phyloP scores from a whole-genome alignment of 495 filamentous ascomycete species.

The Durotheca rogersii region DNA sequence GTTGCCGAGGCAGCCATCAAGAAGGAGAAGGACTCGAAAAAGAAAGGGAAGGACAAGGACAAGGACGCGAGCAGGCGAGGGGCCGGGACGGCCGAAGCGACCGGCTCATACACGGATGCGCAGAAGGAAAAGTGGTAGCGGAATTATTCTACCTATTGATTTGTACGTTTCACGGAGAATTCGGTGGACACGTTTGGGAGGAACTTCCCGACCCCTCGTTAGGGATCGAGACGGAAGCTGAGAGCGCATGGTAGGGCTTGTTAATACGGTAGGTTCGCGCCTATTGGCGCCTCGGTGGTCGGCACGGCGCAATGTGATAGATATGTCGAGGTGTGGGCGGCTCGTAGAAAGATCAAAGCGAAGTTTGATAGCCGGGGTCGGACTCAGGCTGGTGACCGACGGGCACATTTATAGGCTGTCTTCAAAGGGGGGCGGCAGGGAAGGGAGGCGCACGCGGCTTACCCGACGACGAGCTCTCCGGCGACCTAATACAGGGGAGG shows the following conservation, averaged over 20 bases:
- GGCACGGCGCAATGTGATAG: neutral
- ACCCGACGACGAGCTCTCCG: too few species aligned
- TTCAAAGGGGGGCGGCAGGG: neutral
- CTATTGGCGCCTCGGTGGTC: neutral
- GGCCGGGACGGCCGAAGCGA: conserved; percentile 11
- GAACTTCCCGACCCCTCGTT: neutral
- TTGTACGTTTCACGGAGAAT: too few species aligned
- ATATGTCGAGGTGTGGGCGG: too few species aligned
- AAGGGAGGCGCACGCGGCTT: too few species aligned
- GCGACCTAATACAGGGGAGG: too few species aligned
- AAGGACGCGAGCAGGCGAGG: conserved; percentile 25
- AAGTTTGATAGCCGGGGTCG: neutral
- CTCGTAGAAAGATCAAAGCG: neutral
- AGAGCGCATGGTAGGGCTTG: neutral
- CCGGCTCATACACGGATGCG: neutral
- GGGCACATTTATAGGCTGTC: neutral
- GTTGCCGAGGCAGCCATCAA: conserved; percentile 95
- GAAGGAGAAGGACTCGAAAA: conserved; percentile 77
- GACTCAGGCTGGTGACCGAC: neutral
- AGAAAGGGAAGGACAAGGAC: conserved; percentile 66
- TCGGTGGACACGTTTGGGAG: neutral
- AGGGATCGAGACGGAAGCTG: neutral
- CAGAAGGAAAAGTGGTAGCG: conserved; percentile 17
- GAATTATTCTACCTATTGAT: neutral
- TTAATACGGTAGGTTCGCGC: neutral